These are phyloP conservation scores for Whalleya microplaca DNA, from an alignment of 2,329 filamentous ascomycete genomes.

Conservation along the genomic window DNA sequence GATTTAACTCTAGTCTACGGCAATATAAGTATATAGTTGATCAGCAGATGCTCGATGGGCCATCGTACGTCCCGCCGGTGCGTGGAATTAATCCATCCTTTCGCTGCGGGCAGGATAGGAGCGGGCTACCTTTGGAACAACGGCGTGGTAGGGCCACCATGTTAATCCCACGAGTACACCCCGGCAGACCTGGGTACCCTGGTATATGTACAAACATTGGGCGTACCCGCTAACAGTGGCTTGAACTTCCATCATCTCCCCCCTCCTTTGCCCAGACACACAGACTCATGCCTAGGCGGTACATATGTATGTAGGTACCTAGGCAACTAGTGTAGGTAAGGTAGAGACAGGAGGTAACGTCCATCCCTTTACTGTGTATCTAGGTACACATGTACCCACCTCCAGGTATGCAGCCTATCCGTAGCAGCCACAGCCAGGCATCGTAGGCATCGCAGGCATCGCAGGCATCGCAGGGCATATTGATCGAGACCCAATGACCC, in stretches of 20 bases:
- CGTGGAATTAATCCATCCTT: background rate
- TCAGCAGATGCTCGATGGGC: background rate
- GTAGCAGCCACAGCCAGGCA: background rate
- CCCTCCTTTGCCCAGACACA: background rate
- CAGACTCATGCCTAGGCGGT: too few relatives aligned
- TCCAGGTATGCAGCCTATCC: background rate
- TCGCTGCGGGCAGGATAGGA: background rate
- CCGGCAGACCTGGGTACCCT: background rate
- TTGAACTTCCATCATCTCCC: background rate
- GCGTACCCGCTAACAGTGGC: background rate
- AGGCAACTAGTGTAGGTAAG: too few relatives aligned
- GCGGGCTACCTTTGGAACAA: background rate
- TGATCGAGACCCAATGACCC: background rate
- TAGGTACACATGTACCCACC: background rate
- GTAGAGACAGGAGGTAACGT: background rate
- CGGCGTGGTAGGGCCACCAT: background rate
- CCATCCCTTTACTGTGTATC: too few relatives aligned
- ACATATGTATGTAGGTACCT: too few relatives aligned
- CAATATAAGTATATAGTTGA: background rate
- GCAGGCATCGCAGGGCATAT: background rate
- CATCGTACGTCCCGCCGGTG: background rate
- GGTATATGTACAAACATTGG: background rate
- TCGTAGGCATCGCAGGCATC: background rate
- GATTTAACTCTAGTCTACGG: too few relatives aligned
- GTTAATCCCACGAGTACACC: background rate